Conservation (phyloP, 805 yeast species). For the Kazachstania martiniae region DNA sequence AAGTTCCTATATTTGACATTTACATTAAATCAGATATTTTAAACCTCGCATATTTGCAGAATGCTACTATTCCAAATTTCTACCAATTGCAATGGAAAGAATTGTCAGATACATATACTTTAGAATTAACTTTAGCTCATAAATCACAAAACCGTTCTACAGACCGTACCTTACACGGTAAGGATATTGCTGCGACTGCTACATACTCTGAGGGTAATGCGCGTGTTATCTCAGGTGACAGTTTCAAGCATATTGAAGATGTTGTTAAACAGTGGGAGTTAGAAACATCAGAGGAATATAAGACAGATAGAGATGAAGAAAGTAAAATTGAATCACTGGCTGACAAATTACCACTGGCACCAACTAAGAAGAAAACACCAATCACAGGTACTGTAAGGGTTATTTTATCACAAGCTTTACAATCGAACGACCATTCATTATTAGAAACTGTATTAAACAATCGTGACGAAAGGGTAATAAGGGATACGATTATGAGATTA, state of each 20-base stretch:
- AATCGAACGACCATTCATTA: constrained; percentile 74
- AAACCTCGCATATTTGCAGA: constrained; percentile 51
- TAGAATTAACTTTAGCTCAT: constrained; percentile 20
- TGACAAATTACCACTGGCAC: constrained; percentile 30
- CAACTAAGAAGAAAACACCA: constrained; percentile 34
- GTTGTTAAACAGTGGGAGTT: constrained; percentile 32
- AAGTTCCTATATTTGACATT: constrained; percentile 24
- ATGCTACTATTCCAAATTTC: constrained; percentile 45
- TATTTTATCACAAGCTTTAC: constrained; percentile 79
- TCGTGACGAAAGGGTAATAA: constrained; percentile 40
- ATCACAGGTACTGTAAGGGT: constrained; percentile 72
- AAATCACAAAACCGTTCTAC: constrained; percentile 6
- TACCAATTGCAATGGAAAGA: constrained; percentile 41
- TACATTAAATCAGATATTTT: constrained; percentile 30
- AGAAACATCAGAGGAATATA: constrained; percentile 32
- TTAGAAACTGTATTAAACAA: constrained; percentile 69
- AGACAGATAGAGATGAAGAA: constrained; percentile 29
- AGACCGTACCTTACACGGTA: constrained; percentile 22
- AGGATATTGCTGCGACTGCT: constrained; percentile 41
- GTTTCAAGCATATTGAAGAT: constrained; percentile 43
- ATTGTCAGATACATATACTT: constrained; percentile 31
- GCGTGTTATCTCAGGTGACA: constrained; percentile 52
- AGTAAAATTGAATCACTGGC: constrained; percentile 40
- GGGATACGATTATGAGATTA: constrained; percentile 44
- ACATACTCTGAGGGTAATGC: constrained; percentile 53